A percentile compares a stretch with the other conserved stretches of the same genome.
Evolutionary conservation across 2,329 filamentous ascomycete genomes (phyloP).

Genomic region (Penicillium sp.): DNA sequence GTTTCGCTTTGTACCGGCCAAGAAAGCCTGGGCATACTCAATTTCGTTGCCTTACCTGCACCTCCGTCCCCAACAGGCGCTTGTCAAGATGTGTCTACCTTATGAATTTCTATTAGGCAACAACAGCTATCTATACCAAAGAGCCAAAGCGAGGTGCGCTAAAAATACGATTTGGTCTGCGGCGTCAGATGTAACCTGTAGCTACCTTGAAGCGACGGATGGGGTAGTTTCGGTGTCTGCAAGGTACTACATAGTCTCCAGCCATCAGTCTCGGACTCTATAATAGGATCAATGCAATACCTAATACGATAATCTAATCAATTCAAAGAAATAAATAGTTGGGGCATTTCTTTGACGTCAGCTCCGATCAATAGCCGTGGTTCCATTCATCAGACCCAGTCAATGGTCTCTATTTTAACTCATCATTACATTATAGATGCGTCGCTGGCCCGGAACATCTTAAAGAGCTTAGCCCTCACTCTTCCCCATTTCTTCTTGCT

Average conservation of each 20-base stretch:
- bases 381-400: conserved; percentile 1
- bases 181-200: conserved; percentile 9
- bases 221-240: background rate
- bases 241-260: background rate
- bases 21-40: background rate
- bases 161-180: conserved; percentile 4
- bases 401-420: conserved; percentile 14
- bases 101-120: background rate
- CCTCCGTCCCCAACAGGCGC: background rate
- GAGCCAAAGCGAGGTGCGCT: background rate
- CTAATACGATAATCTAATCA: background rate
- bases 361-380: conserved; percentile 10
- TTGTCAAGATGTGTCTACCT: conserved; percentile 1
- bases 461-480: background rate
- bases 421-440: conserved; percentile 13
- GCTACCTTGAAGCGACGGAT: conserved; percentile 4
- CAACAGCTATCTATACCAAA: background rate
- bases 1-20: background rate
- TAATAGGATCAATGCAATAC: background rate
- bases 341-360: conserved; percentile 5
- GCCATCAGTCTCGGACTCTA: background rate
- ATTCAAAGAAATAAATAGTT: background rate
- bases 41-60: background rate
- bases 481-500: background rate
- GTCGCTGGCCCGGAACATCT: background rate